Conservation (phyloP, 441 rosid species). For the Jatropha podagrica region DNA sequence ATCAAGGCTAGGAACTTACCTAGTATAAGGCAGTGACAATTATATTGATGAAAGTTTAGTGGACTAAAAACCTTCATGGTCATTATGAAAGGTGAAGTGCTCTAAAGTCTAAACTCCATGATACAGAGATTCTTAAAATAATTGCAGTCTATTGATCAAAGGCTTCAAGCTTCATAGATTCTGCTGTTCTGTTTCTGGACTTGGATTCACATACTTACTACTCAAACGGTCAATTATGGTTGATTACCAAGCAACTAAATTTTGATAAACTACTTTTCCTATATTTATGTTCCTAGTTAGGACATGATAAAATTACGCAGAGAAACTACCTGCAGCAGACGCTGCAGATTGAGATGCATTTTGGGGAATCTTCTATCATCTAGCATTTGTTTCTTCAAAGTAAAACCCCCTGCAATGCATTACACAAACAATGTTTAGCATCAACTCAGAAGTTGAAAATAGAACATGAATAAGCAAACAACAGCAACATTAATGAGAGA, state of each 20-base stretch:
- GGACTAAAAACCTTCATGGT: neutral
- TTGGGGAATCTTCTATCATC: slow-evolving; percentile 94
- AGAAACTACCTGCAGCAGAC: slow-evolving; percentile 74
- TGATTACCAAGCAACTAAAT: slow-evolving; percentile 2
- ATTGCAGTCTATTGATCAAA: slow-evolving; percentile 4
- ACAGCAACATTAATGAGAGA: neutral
- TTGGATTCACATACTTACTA: neutral
- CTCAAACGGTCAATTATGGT: neutral
- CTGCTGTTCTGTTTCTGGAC: neutral
- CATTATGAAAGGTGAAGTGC: neutral
- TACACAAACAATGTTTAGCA: slow-evolving; percentile 11
- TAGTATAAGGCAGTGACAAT: neutral
- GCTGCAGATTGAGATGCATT: slow-evolving; percentile 91
- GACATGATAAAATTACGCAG: neutral
- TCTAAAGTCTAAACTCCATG: neutral
- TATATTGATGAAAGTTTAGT: neutral
- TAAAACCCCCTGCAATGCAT: slow-evolving; percentile 65
- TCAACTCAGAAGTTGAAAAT: slow-evolving; percentile 2
- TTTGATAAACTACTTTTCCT: neutral
- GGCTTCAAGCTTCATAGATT: neutral
- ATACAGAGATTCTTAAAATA: neutral
- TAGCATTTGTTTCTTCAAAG: slow-evolving; percentile 87
- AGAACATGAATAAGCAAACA: slow-evolving; percentile 15
- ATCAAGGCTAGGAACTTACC: neutral
- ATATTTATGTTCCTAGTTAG: neutral